Base-by-base conservation (phyloP, 768 basidiomycete genomes). In the Candolleomyces eurysporus region DNA sequence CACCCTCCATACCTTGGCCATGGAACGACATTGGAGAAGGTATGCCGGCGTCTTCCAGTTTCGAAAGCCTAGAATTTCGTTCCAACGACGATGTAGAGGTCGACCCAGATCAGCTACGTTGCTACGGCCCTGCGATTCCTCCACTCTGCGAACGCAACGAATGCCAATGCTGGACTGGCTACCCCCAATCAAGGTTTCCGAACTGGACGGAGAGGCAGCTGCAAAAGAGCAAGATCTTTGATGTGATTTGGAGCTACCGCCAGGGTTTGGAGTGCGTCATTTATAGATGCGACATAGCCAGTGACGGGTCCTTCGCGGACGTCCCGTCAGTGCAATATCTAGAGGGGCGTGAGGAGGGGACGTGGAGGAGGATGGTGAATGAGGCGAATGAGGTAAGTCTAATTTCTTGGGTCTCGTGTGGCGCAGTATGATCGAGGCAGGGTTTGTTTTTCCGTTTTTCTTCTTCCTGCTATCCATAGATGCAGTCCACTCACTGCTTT, bases 1-100 rank as follows among this genome's bases (percentile, higher is more conserved):
- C 78, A 10, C 80, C 80, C 61, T 81, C 80, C 21, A 78, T 78
- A 3, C 80, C 80, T 9, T 80, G 79, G 80, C 80, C 80, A 9
- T 80, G 79, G 79, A 65, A 79, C 8, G 75, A 79, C 64, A 73
- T 78, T 45, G 68, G 72, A 3, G 77, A 80, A 54, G 67, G 79
- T 79, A 60, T 79, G 79, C 52, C 50, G 17, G 16, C 16, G 6
- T 8, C 1, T 14, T 5, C 8, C n/a, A 16, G 51, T 16, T 17
- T 26, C n/a, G 21, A 56, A 48, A 43, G 50, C 13, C 26, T 26
- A 13, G 19, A 11, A 22, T 43, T 48, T 50, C 6, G 31, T 1
- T 46, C 22, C 17, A 17, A 48, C 22, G 16, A 5, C 14, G 2
- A 50, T 21, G 14, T 64, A 79, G 80, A 73, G 58, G 71, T 79